Evolutionary conservation across 2,329 filamentous ascomycete species (phyloP), one percentile per base, ranked within the genome.

Genomic region (Cytospora piceicola): DNA sequence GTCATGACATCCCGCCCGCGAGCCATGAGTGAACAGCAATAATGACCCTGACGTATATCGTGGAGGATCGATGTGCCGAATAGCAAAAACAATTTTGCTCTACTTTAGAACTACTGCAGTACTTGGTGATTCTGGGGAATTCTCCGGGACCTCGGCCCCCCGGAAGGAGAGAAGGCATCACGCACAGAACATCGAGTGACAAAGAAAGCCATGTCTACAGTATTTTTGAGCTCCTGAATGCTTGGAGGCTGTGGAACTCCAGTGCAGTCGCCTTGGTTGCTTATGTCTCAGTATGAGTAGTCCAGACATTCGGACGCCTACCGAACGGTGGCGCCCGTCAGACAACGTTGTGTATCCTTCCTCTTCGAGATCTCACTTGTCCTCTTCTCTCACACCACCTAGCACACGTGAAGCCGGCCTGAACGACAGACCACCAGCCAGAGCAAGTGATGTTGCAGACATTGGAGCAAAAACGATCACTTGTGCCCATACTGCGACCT

Each of bases 181-280:
- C 70, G 9, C 72, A 74, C 20, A 74, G 63, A 58, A 70, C 71
- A 9, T 49, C n/a, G 9, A 9, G 46, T 2, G n/a, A 8, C n/a
- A 12, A 14, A 3, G 46, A 49, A n/a, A 24, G n/a, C 46, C n/a
- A 22, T 49, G n/a, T 49, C 3, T 24, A 14, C n/a, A 12, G n/a
- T 22, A 49, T 3, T 20, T 20, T 9, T 9, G 20, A n/a, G 11
- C 2, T 11, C 12, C n/a, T 8, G 3, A 24, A 14, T 7, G 24
- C 24, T 14, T 49, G 46, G 8, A 12, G 24, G n/a, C 22, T 24
- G n/a, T 49, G 46, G 46, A 24, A 49, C 46, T 20, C 12, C 6
- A 8, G 11, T 49, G 46, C 46, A 49, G n/a, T 49, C 46, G 24
- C 11, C 46, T 24, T 14, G 8, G 46, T 49, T 49, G 11, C 46